phyloP scores from a whole-genome alignment of 2,329 filamentous ascomycete genomes.

The Fusarium keratoplasticum region DNA sequence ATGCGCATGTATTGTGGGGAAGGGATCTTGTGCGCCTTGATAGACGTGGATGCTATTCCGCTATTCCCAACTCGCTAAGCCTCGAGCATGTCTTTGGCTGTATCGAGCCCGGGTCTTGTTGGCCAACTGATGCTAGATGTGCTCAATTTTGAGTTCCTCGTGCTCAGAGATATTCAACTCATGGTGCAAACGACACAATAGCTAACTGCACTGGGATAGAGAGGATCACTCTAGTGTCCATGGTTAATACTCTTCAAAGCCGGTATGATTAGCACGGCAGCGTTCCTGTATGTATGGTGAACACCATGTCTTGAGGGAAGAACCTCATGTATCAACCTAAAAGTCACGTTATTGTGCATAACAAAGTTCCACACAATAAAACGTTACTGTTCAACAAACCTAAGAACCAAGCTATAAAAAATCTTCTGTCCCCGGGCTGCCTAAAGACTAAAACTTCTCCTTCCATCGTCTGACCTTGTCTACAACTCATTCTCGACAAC shows the following conservation, averaged over 20 bases:
- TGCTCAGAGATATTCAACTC: neutral
- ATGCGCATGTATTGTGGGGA: neutral
- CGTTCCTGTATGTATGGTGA: neutral
- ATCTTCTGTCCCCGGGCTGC: neutral
- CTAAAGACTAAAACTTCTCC: neutral
- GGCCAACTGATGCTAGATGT: neutral
- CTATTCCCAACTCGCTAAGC: neutral
- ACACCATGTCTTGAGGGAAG: neutral
- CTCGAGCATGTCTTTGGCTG: neutral
- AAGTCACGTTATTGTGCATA: neutral
- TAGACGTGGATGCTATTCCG: neutral
- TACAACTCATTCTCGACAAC: neutral
- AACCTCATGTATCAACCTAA: neutral
- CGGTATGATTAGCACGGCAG: neutral
- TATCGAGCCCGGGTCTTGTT: neutral
- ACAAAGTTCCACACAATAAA: neutral
- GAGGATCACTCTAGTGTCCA: neutral
- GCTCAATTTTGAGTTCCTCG: neutral
- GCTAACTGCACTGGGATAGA: neutral
- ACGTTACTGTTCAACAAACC: neutral
- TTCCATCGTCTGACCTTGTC: neutral
- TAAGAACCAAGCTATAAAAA: neutral
- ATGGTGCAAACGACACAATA: neutral
- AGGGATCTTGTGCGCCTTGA: neutral
- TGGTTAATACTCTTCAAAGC: neutral